Evolutionary conservation across 805 yeast genomes (phyloP), one percentile per base, ranked within the genome.

Genomic region (Candida berthetii): DNA sequence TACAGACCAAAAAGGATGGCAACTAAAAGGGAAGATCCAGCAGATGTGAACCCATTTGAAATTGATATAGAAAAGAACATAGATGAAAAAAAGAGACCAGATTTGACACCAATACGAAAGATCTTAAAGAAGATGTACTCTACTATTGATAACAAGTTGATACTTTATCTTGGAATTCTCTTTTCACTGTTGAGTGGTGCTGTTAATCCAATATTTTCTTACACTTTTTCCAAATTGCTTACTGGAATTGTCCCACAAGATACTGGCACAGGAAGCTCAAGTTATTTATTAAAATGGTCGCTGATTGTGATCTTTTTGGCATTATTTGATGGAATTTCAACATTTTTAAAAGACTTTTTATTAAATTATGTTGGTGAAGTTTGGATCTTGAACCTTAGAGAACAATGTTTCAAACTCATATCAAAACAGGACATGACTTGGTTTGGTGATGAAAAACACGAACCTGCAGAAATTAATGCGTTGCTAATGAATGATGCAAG

Each of bases 401-500:
- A 62, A 10, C 41, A 44, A 11, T 65, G 79, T 0, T 76, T 87
- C 49, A 48, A 53, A 1, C 67, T 63, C 25, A 63, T 89, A 5
- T 58, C 76, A 2, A 56, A 62, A 2, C 85, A 82, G 45, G 73
- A 73, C 24, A 49, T 75, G 52, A 46, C 62, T 2, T 86, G 85
- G 80, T 77, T 74, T 50, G 64, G 62, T 19, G 48, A 52, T 2
- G 60, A 64, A 14, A 52, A 47, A 11, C 63, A 58, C 42, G 66
- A 62, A 32, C 67, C 79, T 2, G 73, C 78, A 29, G 82, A 74
- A 48, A 50, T 85, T 13, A 70, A 82, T 17, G 77, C 95, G 0
- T 65, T 90, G 15, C 48, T 91, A 3, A 66, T 90, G 71, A 88
- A 86, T 55, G 97, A 93, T 56, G 61, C 86, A 0, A 78, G 96